These are phyloP conservation scores for Lentinula raphanica DNA, from an alignment of 768 basidiomycete species.

Conservation along the genomic window DNA sequence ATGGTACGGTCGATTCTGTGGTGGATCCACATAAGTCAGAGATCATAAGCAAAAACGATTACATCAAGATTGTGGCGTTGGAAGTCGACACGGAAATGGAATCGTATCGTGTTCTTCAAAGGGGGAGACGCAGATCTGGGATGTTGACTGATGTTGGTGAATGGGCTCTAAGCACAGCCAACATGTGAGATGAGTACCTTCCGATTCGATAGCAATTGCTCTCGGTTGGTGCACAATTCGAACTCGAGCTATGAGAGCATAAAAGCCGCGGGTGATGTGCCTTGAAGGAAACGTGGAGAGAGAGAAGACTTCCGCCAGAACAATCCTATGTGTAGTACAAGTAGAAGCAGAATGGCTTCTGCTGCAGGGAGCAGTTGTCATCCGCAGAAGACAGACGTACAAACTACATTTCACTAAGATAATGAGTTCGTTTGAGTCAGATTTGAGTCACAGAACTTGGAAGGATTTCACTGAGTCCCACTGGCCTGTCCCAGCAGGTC, in stretches of 20 bases:
- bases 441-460: no score
- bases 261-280: conserved; percentile 6
- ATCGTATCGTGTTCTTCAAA: not conserved
- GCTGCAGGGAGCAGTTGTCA: not conserved
- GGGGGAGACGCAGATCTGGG: not conserved
- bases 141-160: no score
- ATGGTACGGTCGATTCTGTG: not conserved
- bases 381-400: conserved; percentile 3
- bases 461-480: no score
- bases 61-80: conserved; percentile 8
- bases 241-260: not conserved
- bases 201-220: conserved; percentile 5
- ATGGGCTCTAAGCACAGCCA: no score
- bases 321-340: not conserved
- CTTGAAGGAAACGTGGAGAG: conserved; percentile 3
- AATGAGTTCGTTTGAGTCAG: not conserved
- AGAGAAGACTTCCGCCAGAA: not conserved
- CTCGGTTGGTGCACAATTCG: not conserved
- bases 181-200: not conserved
- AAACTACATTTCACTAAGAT: not conserved
- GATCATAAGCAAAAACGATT: not conserved
- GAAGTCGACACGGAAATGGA: not conserved
- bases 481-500: no score
- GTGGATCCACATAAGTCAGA: conserved; percentile 7
- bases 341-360: not conserved